phyloP scores from a whole-genome alignment of 2,329 filamentous ascomycete genomes.

The Elsinoe arachidis region DNA sequence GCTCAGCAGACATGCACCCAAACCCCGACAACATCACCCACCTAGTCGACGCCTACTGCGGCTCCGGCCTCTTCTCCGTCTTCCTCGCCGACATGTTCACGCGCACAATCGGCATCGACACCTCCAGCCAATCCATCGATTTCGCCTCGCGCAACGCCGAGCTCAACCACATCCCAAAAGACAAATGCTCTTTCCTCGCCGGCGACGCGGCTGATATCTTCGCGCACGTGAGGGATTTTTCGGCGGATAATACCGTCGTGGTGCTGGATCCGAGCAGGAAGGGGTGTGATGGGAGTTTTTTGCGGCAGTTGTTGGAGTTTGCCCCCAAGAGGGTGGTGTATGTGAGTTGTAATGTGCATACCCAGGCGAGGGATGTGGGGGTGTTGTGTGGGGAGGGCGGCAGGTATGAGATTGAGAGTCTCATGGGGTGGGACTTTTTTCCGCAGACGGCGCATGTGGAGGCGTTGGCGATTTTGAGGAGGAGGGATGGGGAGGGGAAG shows the following conservation, averaged over 20 bases:
- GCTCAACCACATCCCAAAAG: constrained; percentile 60
- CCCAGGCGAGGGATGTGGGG: constrained; percentile 87
- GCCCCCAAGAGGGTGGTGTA: constrained; percentile 77
- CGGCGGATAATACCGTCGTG: constrained; percentile 76
- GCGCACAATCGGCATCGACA: constrained; percentile 81
- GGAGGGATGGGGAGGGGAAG: constrained; percentile 23
- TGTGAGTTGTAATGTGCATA: constrained; percentile 96
- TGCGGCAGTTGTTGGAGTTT: constrained; percentile 70
- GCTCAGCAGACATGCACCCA: constrained; percentile 21
- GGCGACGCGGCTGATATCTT: constrained; percentile 83
- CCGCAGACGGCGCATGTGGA: constrained; percentile 71
- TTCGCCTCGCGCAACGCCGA: constrained; percentile 70
- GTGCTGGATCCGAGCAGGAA: constrained; percentile 95
- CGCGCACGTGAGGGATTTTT: constrained; percentile 48
- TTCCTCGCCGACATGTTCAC: constrained; percentile 75
- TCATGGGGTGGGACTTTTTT: constrained; percentile 94
- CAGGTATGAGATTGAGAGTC: constrained; percentile 75
- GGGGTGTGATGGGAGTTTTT: constrained; percentile 79
- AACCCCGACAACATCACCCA: constrained; percentile 55
- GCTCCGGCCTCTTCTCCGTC: constrained; percentile 94
- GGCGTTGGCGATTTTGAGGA: constrained; percentile 51
- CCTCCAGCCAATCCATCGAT: constrained; percentile 66
- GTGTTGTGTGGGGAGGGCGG: constrained; percentile 58
- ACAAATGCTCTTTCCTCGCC: constrained; percentile 74
- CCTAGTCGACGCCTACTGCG: constrained; percentile 95